A percentile compares a stretch with the other conserved stretches of the same genome.
phyloP scores from a whole-genome alignment of 2,329 filamentous ascomycete genomes.

The Trichophyton equinum region DNA sequence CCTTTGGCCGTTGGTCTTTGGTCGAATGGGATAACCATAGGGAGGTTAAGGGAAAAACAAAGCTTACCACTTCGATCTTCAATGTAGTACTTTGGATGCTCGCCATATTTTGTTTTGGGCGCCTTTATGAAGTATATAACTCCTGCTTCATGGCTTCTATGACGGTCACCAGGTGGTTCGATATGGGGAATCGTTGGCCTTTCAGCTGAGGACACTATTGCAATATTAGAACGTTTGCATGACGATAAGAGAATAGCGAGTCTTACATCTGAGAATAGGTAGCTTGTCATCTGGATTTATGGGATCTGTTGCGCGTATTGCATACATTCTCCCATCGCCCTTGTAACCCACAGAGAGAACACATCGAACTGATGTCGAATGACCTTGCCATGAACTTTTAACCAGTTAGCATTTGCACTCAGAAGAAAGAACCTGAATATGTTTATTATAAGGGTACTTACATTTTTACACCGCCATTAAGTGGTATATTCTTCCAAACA shows the following conservation, averaged over 20 bases:
- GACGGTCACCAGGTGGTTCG: slow-evolving; percentile 9
- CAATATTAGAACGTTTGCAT: not conserved
- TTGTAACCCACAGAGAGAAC: slow-evolving; percentile 7
- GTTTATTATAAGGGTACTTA: not conserved
- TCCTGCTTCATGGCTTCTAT: slow-evolving; percentile 6
- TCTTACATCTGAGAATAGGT: not conserved
- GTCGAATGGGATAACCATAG: not conserved
- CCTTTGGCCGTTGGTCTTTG: not conserved
- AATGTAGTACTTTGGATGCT: slow-evolving; percentile 8
- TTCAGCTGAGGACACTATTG: slow-evolving; percentile 8
- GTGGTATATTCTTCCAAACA: not conserved
- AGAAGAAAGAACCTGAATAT: not conserved
- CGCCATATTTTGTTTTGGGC: slow-evolving; percentile 10
- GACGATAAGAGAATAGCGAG: not conserved
- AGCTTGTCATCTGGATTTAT: not conserved
- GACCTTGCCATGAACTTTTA: not conserved
- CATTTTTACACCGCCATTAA: not conserved
- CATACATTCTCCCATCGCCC: slow-evolving; percentile 1
- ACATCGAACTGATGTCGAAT: slow-evolving; percentile 2
- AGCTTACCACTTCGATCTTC: slow-evolving; percentile 7
- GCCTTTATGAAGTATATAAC: slow-evolving; percentile 11
- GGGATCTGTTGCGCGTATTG: slow-evolving; percentile 6
- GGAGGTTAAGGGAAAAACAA: not conserved
- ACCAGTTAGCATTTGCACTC: not conserved
- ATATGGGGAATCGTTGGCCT: slow-evolving; percentile 11